Base-by-base conservation (phyloP, 352 stramenopile species). In the Plasmopara halstedii region DNA sequence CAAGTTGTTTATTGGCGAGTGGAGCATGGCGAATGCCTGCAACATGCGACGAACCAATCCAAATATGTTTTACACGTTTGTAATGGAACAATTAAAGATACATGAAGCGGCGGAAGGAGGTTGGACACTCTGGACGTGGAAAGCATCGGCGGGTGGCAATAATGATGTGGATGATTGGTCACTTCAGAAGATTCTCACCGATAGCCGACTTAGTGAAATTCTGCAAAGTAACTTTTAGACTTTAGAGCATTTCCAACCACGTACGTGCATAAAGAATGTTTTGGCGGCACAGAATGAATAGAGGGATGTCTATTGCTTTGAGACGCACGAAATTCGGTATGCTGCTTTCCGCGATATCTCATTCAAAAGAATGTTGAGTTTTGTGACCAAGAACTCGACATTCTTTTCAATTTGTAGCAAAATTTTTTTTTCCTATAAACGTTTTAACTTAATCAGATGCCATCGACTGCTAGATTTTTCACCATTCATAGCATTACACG, bases 91-190 rank as follows among this genome's bases (percentile, higher is more conserved):
- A 42, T 55, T 87, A 49, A 56, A 83, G 14, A 62, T 75, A 23
- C 44, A 85, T 39, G 60, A 72, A 31, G 41, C 55, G 13, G 75
- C 62, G 3, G 63, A 71, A 39, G 78, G 62, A 22, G 73, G 78
- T 34, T 90, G 62, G 58, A 61, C 78, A n/a, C 70, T 83, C 42
- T 87, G 73, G 70, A 75, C 60, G 45, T 85, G 73, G 75, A 70
- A 74, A 35, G 56, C 67, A 18, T 58, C 68, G 34, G 70, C 54
- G 13, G 58, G 69, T 21, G 50, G 67, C 13, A 47, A 56, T 15
- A 25, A 62, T 46, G 18, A 62, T 27, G 46, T 76, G 46, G 67
- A 77, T 8, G 63, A 58, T 17, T 90, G 78, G 78, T 80, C 65
- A 18, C 53, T 87, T 31, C 68, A 71, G 17, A 81, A 61, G 22